phyloP scores from a whole-genome alignment of 2,329 filamentous ascomycete genomes.

The Pseudopithomyces maydicus region DNA sequence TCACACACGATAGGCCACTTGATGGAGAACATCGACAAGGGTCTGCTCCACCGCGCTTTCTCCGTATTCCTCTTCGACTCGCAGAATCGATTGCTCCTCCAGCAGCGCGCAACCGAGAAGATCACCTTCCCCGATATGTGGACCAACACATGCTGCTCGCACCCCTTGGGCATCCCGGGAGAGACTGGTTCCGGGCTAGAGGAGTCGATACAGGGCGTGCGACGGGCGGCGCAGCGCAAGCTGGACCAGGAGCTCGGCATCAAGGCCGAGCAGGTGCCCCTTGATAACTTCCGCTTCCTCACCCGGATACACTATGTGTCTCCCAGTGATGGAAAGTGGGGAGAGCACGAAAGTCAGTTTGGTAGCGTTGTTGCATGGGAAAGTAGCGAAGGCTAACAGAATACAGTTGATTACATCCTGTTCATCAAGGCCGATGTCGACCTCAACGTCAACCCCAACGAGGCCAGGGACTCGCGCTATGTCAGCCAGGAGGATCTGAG shows the following conservation, averaged over 20 bases:
- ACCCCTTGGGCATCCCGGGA: slow-evolving; percentile 87
- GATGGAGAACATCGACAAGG: slow-evolving; percentile 98
- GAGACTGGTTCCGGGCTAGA: slow-evolving; percentile 86
- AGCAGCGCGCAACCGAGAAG: slow-evolving; percentile 94
- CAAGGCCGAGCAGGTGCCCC: slow-evolving; percentile 81
- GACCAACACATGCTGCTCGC: slow-evolving; percentile 99
- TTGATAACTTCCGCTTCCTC: slow-evolving; percentile 90
- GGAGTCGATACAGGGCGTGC: slow-evolving; percentile 82
- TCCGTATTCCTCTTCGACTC: slow-evolving; percentile 98
- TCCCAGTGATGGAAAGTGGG: slow-evolving; percentile 96
- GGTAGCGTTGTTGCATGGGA: no score
- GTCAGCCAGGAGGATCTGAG: slow-evolving; percentile 83
- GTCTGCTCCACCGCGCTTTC: slow-evolving; percentile 94
- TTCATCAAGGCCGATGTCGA: slow-evolving; percentile 92
- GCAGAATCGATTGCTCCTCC: slow-evolving; percentile 87
- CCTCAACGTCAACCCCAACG: slow-evolving; percentile 80
- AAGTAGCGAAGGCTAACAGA: slow-evolving; percentile 23
- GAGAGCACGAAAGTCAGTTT: slow-evolving; percentile 91
- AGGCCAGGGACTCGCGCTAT: slow-evolving; percentile 84
- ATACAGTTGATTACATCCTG: slow-evolving; percentile 91
- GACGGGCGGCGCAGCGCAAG: slow-evolving; percentile 90
- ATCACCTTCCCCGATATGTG: slow-evolving; percentile 99
- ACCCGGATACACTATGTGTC: slow-evolving; percentile 98
- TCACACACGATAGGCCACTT: slow-evolving; percentile 72
- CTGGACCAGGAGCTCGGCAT: slow-evolving; percentile 95